Base-by-base conservation (phyloP, 805 yeast species). In the Ogataea neopini region DNA sequence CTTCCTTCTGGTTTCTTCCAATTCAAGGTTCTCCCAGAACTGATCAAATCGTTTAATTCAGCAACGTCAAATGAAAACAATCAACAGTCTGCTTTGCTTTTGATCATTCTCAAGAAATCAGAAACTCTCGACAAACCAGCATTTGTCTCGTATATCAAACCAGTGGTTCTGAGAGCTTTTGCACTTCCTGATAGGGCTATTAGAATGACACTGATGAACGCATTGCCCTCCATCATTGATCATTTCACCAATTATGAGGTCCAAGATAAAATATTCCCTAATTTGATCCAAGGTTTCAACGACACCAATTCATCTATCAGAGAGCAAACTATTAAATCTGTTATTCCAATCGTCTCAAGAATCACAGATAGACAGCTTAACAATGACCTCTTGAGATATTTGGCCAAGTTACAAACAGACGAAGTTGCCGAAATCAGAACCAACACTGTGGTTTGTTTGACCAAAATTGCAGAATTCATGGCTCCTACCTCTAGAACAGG, bases 381-480 rank as follows among this genome's bases (percentile, higher is more conserved):
- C 63, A 90, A 90, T 59, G 98, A 94, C 41, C 69, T 92, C 18
- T 69, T 92, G 45, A 77, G 95, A 54, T 76, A 80, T 45, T 70
- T 92, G 45, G 98, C 98, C 0, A 87, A 83, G 57, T 75, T 89
- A 8, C 96, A 88, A 61, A 78, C 75, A 64, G 96, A 89, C 61
- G 81, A 80, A 4, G 80, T 79, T 42, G 84, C 92, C 1, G 85
- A 86, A 9, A 84, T 89, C 25, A 69, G 96, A 56, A 86, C 88
- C 3, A 86, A 85, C 58, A 87, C 96, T 0, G 78, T 88, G 13
- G 73, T 85, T 17, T 74, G 87, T 36, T 74, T 89, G 28, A 81
- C 86, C 34, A 79, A 80, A 45, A 80, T 89, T 38, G 83, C 94
- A 0, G 64, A 73, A 26, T 68, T 72, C 49, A 76, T 89, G 56